Evolutionary conservation across 345 rosid genomes (phyloP).

Genomic region (Excoecaria cochinchinensis): DNA sequence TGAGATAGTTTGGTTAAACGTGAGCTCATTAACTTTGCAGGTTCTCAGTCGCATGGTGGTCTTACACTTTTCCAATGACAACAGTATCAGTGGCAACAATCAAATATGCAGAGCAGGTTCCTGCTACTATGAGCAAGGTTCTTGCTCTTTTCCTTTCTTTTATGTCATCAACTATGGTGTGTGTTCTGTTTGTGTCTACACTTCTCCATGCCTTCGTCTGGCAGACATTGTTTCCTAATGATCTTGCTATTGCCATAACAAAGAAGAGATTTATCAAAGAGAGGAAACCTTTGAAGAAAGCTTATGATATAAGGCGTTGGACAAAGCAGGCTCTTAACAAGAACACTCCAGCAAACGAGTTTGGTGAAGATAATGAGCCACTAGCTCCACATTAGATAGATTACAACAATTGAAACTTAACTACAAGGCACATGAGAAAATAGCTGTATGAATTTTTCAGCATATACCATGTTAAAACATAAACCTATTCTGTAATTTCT

Average conservation of each 20-base stretch:
- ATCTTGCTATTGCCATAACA: constrained; percentile 85
- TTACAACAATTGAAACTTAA: too few species aligned
- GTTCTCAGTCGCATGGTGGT: constrained; percentile 97
- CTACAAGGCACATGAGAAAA: too few species aligned
- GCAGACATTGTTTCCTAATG: constrained; percentile 74
- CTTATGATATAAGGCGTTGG: constrained; percentile 66
- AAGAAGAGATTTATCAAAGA: constrained; percentile 56
- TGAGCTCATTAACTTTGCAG: constrained; percentile 29
- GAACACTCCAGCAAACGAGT: constrained; percentile 42
- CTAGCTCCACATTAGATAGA: background rate
- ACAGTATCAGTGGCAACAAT: constrained; percentile 84
- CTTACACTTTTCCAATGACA: constrained; percentile 96
- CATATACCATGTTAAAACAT: too few species aligned
- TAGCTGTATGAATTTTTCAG: too few species aligned
- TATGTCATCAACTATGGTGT: constrained; percentile 79
- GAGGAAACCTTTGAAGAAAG: constrained; percentile 61
- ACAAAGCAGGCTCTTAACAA: constrained; percentile 63
- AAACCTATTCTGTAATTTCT: background rate
- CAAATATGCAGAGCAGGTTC: constrained; percentile 83
- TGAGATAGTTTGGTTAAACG: too few species aligned
- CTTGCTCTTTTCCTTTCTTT: constrained; percentile 73
- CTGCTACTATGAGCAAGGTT: constrained; percentile 51
- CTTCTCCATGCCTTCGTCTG: constrained; percentile 78
- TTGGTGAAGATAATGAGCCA: constrained; percentile 21
- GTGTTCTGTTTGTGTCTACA: constrained; percentile 59